Evolutionary conservation across 2,329 filamentous ascomycete species (phyloP), one percentile per base, ranked within the genome.

Genomic region (Colletotrichum melonis): DNA sequence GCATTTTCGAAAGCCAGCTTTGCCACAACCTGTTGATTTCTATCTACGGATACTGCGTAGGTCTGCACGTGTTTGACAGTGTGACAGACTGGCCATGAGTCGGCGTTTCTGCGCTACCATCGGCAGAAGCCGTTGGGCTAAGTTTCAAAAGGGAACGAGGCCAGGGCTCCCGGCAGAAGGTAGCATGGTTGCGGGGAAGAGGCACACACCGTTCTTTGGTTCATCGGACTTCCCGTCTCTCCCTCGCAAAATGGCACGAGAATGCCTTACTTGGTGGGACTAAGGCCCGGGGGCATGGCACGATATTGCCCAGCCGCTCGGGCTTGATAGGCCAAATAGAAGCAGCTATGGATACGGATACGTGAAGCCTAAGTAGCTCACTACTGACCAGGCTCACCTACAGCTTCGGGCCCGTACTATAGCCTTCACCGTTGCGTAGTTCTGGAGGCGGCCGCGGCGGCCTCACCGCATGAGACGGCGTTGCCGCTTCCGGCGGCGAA

Each of bases 281-380:
- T 58, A 69, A 68, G 64, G 58, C 69, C 65, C 64, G 35, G 52
- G 64, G 57, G 28, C 49, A 67, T 67, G 69, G 56, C 57, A 71
- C 49, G 63, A 67, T 71, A 49, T 30, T 62, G 14, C 32, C 49
- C 56, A 67, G 49, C 69, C 38, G 38, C 65, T 30, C 28, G 49
- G 9, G 26, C 22, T 35, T 67, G 69, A 72, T 69, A 69, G 69
- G 52, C 38, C 54, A n/a, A 35, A n/a, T 8, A 38, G 11, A 49
- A 11, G 58, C 12, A 14, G 58, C 12, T 52, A 42, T 63, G 28
- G 46, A 54, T 32, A 22, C 30, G 52, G 63, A 49, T 49, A 69
- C 52, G 22, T 35, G 42, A 49, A 49, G 42, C 19, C 42, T 11
- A 11, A 42, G 38, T 42, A 42, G 19, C 19, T 49, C 19, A 49